These are phyloP conservation scores for Amauroascus niger DNA, from an alignment of 2,329 filamentous ascomycete genomes.

Conservation along the genomic window DNA sequence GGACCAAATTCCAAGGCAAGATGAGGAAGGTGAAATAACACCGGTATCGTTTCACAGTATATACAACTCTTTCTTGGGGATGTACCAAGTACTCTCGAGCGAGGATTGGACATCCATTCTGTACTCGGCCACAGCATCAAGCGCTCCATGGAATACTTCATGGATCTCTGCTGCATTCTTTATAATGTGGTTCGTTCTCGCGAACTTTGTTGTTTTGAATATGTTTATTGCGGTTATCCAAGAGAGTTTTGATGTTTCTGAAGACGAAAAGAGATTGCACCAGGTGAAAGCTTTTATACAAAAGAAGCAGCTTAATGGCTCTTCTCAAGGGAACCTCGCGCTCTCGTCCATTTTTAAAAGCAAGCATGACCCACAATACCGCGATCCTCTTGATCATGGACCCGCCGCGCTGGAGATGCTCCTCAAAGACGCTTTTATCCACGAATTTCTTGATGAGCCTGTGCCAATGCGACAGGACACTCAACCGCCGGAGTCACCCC, in stretches of 20 bases:
- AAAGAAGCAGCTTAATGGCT: conserved; percentile 69
- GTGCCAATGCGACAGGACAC: conserved; percentile 25
- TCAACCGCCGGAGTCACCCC: conserved; percentile 23
- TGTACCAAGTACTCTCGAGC: conserved; percentile 94
- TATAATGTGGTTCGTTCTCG: conserved; percentile 89
- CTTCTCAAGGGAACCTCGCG: conserved; percentile 61
- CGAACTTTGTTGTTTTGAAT: conserved; percentile 92
- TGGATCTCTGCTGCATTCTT: conserved; percentile 91
- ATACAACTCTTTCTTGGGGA: conserved; percentile 90
- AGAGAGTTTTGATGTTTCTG: conserved; percentile 96
- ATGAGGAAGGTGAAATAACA: conserved; percentile 53
- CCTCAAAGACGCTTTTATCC: conserved; percentile 88
- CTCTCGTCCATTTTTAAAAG: conserved; percentile 59
- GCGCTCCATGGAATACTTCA: conserved; percentile 56
- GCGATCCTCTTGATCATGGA: conserved; percentile 83
- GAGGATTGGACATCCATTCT: conserved; percentile 90
- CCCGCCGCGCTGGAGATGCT: conserved; percentile 92
- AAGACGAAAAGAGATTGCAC: conserved; percentile 93
- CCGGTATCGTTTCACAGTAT: conserved; percentile 76
- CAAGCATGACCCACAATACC: conserved; percentile 52
- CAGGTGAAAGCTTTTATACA: conserved; percentile 93
- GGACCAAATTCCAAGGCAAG: conserved; percentile 62
- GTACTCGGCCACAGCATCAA: conserved; percentile 67
- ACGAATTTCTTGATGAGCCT: conserved; percentile 80
- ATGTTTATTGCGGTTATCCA: conserved; percentile 99